Conservation (phyloP, 768 basidiomycete genomes). For the Mycena sanguinolenta region DNA sequence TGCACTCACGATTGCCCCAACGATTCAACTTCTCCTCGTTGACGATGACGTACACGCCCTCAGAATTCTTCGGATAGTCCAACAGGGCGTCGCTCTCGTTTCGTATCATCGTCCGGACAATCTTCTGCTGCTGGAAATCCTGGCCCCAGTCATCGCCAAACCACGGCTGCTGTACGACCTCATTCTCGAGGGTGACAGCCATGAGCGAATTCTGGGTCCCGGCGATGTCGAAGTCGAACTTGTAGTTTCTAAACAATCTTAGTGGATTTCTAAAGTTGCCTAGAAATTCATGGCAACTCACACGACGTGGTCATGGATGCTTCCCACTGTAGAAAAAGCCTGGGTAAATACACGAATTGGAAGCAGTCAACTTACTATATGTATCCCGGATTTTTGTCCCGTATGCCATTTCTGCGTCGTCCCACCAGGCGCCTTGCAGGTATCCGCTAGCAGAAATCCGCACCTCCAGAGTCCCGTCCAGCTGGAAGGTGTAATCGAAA, state of each 20-base stretch:
- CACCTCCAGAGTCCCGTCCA: slow-evolving; percentile 80
- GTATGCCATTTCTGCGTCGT: slow-evolving; percentile 60
- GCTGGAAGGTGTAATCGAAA: slow-evolving; percentile 77
- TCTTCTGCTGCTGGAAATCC: slow-evolving; percentile 67
- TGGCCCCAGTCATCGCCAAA: slow-evolving; percentile 72
- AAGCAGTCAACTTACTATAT: slow-evolving; percentile 56
- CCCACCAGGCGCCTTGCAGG: slow-evolving; percentile 75
- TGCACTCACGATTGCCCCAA: slow-evolving; percentile 61
- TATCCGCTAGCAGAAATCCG: slow-evolving; percentile 77
- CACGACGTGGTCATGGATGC: slow-evolving; percentile 76
- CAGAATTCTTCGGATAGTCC: slow-evolving; percentile 66
- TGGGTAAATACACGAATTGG: background rate
- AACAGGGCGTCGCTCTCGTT: slow-evolving; percentile 67
- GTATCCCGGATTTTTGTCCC: slow-evolving; percentile 68
- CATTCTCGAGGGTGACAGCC: slow-evolving; percentile 62
- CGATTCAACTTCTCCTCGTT: slow-evolving; percentile 65
- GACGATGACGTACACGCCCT: slow-evolving; percentile 69
- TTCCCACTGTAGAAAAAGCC: slow-evolving; percentile 62
- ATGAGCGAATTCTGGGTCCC: slow-evolving; percentile 71
- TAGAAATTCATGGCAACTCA: background rate
- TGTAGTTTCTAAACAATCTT: slow-evolving; percentile 33
- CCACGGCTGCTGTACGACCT: slow-evolving; percentile 67
- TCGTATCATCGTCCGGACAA: slow-evolving; percentile 60
- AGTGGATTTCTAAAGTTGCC: background rate
- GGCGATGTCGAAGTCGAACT: slow-evolving; percentile 76